phyloP scores from a whole-genome alignment of 805 yeast genomes.

The Starmerella stigmatis region DNA sequence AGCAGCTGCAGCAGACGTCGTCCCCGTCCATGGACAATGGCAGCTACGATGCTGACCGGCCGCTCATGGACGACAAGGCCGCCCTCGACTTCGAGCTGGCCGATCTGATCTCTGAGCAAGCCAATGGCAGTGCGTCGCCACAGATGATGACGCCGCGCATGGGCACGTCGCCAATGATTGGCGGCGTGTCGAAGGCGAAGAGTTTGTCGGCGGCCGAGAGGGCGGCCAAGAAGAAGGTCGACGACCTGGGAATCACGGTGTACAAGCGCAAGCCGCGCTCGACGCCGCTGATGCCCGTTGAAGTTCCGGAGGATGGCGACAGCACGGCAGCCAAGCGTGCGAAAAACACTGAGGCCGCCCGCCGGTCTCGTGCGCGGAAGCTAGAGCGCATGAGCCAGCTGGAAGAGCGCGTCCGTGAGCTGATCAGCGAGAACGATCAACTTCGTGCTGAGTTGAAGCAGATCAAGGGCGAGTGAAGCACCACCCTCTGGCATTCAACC shows the following conservation, averaged over 20 bases:
- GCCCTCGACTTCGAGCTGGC: constrained; percentile 3
- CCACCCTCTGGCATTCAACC: too few species aligned
- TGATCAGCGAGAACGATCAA: constrained; percentile 47
- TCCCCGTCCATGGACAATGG: too few species aligned
- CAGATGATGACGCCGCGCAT: neutral
- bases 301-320: constrained; percentile 35
- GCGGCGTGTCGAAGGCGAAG: constrained; percentile 4
- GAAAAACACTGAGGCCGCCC: constrained; percentile 88
- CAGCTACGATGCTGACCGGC: too few species aligned
- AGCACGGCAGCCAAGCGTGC: constrained; percentile 60
- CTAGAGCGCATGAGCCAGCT: constrained; percentile 81
- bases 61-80: neutral
- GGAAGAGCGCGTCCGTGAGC: constrained; percentile 65
- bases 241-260: constrained; percentile 63
- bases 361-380: constrained; percentile 89
- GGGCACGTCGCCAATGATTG: constrained; percentile 1
- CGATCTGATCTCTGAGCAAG: neutral
- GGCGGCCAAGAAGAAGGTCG: constrained; percentile 29
- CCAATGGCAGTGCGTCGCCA: neutral
- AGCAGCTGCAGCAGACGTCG: too few species aligned
- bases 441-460: constrained; percentile 51
- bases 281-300: constrained; percentile 61
- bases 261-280: constrained; percentile 71
- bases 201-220: neutral
- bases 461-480: constrained; percentile 11